phyloP scores from a whole-genome alignment of 352 stramenopile genomes.

The Globisporangium polare region DNA sequence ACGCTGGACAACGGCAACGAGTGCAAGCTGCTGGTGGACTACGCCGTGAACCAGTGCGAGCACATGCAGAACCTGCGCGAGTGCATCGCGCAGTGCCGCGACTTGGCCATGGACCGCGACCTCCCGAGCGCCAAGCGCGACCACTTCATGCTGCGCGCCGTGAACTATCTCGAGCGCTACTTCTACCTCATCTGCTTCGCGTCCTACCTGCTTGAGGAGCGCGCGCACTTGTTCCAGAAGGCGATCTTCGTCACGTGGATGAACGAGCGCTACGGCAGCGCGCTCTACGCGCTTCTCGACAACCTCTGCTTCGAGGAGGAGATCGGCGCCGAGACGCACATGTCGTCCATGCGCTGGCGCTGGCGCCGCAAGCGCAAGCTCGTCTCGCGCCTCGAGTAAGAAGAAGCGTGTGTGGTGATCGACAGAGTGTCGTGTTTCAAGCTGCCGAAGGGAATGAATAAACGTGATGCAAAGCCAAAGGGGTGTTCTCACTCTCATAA shows the following conservation, averaged over 20 bases:
- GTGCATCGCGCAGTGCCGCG: constrained; percentile 75
- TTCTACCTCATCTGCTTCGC: constrained; percentile 90
- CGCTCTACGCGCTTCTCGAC: constrained; percentile 82
- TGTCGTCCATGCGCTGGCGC: constrained; percentile 86
- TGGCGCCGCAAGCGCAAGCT: constrained; percentile 85
- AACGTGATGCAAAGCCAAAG: neutral
- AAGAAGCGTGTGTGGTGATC: neutral
- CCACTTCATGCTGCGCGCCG: constrained; percentile 76
- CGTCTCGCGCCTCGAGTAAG: constrained; percentile 70
- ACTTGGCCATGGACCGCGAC: constrained; percentile 71
- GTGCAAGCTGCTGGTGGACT: constrained; percentile 65
- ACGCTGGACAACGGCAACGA: constrained; percentile 69
- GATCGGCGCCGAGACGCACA: constrained; percentile 65
- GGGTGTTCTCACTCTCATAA: neutral
- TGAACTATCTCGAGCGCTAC: constrained; percentile 89
- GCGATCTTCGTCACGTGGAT: constrained; percentile 81
- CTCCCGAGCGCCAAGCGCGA: constrained; percentile 65
- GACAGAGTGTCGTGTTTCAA: neutral
- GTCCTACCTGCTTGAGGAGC: constrained; percentile 80
- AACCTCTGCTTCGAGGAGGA: constrained; percentile 86
- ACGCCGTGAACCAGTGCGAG: constrained; percentile 72
- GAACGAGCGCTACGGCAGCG: constrained; percentile 75
- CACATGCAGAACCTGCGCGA: constrained; percentile 85
- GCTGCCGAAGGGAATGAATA: neutral
- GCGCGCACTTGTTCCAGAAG: constrained; percentile 40